These are phyloP conservation scores for Tetrapisispora arboricola DNA, from an alignment of 805 yeast species.

Conservation along the genomic window DNA sequence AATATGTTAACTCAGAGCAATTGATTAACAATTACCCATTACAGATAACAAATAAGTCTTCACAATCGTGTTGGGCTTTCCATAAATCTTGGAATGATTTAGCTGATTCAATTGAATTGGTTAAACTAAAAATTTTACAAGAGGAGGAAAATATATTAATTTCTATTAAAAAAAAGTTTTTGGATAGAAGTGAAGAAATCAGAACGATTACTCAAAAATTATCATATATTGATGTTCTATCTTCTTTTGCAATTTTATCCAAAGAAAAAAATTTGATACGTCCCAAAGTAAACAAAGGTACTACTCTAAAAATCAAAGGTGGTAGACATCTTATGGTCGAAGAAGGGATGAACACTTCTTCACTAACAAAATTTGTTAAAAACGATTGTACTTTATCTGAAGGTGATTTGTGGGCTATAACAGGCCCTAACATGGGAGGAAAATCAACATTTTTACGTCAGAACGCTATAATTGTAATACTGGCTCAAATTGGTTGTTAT, in stretches of 20 bases:
- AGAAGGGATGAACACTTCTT: conserved; percentile 44
- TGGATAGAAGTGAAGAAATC: conserved; percentile 36
- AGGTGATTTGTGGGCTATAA: conserved; percentile 46
- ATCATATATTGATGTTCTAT: conserved; percentile 62
- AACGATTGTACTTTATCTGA: conserved; percentile 25
- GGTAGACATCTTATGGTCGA: conserved; percentile 90
- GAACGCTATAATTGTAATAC: conserved; percentile 55
- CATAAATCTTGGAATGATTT: conserved; percentile 43
- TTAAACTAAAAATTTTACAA: conserved; percentile 37
- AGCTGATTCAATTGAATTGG: conserved; percentile 37
- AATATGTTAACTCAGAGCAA: conserved; percentile 10
- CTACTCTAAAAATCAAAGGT: conserved; percentile 38
- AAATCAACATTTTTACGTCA: conserved; percentile 69
- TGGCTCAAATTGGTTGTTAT: conserved; percentile 67
- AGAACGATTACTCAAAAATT: conserved; percentile 41
- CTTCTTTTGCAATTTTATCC: conserved; percentile 65
- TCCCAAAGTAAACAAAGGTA: conserved; percentile 49
- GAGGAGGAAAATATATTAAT: conserved; percentile 49
- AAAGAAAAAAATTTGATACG: conserved; percentile 54
- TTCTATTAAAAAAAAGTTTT: conserved; percentile 37
- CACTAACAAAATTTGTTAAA: conserved; percentile 27
- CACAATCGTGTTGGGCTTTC: conserved; percentile 37
- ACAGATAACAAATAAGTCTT: conserved; percentile 32
- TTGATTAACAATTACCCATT: conserved; percentile 8
- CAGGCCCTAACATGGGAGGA: conserved; percentile 90